These are phyloP conservation scores for Aeschynomene evenia DNA, from an alignment of 306 rosid species.

Conservation along the genomic window DNA sequence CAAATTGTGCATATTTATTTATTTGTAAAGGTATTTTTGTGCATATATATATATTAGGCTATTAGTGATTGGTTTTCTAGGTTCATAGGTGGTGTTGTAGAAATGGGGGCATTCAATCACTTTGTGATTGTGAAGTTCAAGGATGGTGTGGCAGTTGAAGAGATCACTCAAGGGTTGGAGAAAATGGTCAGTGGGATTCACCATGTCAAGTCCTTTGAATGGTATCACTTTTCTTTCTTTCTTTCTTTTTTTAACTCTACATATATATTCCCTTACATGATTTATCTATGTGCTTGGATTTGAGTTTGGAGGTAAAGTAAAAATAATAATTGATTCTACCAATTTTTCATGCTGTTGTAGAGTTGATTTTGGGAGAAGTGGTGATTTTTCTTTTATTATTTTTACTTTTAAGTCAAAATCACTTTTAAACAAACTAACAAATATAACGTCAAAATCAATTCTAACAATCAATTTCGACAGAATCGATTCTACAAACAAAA, in stretches of 20 bases:
- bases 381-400: too few species aligned
- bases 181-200: conserved; percentile 61
- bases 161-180: conserved; percentile 59
- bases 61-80: conserved; percentile 3
- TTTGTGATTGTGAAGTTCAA: conserved; percentile 83
- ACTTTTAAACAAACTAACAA: too few species aligned
- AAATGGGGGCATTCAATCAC: conserved; percentile 83
- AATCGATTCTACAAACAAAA: too few species aligned
- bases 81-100: conserved; percentile 17
- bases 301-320: too few species aligned
- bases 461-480: too few species aligned
- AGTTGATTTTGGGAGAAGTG: too few species aligned
- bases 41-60: conserved; percentile 43
- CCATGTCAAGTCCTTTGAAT: conserved; percentile 69
- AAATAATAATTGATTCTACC: too few species aligned
- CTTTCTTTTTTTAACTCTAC: neutral
- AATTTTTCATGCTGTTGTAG: too few species aligned
- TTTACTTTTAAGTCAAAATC: too few species aligned
- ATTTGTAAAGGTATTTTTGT: neutral
- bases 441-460: too few species aligned
- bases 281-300: too few species aligned
- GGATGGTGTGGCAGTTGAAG: conserved; percentile 59
- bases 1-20: conserved; percentile 21
- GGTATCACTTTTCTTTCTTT: conserved; percentile 39
- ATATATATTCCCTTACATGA: neutral